Conservation (phyloP, 192 early-diverging fungal species). For the Backusella liffmaniae region DNA sequence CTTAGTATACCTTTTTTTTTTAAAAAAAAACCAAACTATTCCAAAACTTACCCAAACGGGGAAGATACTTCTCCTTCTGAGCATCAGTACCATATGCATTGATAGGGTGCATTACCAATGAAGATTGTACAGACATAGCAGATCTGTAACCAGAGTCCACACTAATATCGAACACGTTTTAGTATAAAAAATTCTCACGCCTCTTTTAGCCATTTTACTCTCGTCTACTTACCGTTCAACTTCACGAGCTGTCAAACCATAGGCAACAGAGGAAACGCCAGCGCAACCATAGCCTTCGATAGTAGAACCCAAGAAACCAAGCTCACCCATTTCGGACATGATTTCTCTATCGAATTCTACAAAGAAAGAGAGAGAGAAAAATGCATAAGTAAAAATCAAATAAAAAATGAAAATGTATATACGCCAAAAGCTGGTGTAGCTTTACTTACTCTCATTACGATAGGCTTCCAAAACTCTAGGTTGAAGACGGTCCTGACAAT, state of each 20-base stretch:
- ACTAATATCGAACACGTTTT: constrained; percentile 35
- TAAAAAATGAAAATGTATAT: neutral
- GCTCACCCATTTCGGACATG: constrained; percentile 89
- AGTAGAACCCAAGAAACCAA: constrained; percentile 91
- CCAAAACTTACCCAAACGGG: constrained; percentile 62
- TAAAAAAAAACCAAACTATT: neutral
- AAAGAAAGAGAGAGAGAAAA: constrained; percentile 2
- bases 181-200: neutral
- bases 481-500: constrained; percentile 87
- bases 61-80: constrained; percentile 91
- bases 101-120: constrained; percentile 98
- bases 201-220: neutral
- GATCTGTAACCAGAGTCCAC: constrained; percentile 96
- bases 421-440: no score
- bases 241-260: constrained; percentile 95
- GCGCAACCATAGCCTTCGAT: constrained; percentile 97
- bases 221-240: constrained; percentile 69
- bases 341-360: constrained; percentile 83
- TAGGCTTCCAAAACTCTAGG: constrained; percentile 84
- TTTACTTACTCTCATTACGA: constrained; percentile 75
- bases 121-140: constrained; percentile 98
- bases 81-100: constrained; percentile 89
- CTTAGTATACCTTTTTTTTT: neutral
- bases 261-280: constrained; percentile 95
- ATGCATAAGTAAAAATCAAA: neutral